Evolutionary conservation across 1,139 yeast species (phyloP).

Genomic region (Hansenula anomala): DNA sequence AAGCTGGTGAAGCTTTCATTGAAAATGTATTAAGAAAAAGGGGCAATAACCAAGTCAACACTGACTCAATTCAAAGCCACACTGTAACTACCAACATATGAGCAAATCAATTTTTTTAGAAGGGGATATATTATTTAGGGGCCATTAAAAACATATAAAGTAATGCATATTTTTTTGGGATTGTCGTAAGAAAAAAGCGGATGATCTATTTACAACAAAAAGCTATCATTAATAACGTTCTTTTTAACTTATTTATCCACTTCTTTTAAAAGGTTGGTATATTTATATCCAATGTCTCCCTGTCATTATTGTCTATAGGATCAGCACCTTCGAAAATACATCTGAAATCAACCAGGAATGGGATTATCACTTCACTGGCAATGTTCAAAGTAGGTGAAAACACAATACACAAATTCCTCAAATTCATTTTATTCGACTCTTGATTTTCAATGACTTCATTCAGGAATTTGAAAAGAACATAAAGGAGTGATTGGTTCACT

Average conservation of each 20-base stretch:
- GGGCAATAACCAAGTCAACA: slow-evolving; percentile 1
- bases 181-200: too few species aligned
- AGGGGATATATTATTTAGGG: too few species aligned
- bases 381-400: slow-evolving; percentile 81
- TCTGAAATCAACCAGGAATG: slow-evolving; percentile 59
- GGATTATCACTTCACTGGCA: slow-evolving; percentile 58
- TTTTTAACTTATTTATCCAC: not conserved
- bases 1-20: slow-evolving; percentile 97
- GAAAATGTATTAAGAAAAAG: slow-evolving; percentile 88
- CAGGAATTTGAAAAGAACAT: slow-evolving; percentile 63
- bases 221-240: too few species aligned
- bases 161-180: too few species aligned
- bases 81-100: too few species aligned
- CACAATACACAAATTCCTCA: slow-evolving; percentile 74
- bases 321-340: slow-evolving; percentile 55
- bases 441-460: slow-evolving; percentile 59
- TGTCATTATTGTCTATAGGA: slow-evolving; percentile 28
- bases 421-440: slow-evolving; percentile 76
- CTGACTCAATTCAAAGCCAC: too few species aligned
- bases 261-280: slow-evolving; percentile 27
- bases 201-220: too few species aligned
- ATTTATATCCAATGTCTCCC: slow-evolving; percentile 30
- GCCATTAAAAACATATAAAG: too few species aligned
- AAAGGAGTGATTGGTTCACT: slow-evolving; percentile 57
- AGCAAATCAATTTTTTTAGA: too few species aligned